A percentile compares a stretch with the other conserved stretches of the same genome.
These are phyloP conservation scores for Phialophora tarda DNA, from an alignment of 2,329 filamentous ascomycete genomes.

Conservation along the genomic window DNA sequence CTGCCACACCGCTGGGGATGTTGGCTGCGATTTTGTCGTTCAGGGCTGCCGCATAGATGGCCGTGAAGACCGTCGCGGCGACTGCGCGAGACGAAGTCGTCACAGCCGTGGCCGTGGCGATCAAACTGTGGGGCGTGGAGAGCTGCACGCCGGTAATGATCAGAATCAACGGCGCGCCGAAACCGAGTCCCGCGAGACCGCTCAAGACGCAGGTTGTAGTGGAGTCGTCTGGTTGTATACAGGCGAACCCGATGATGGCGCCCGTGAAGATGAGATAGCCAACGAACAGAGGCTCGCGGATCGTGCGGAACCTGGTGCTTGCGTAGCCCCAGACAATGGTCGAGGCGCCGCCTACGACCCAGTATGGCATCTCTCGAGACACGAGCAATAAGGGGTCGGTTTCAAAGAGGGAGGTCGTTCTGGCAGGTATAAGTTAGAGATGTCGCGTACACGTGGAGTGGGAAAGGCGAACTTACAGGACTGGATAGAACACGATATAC, in stretches of 20 bases:
- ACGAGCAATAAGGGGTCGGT: constrained; percentile 29
- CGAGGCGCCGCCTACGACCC: constrained; percentile 29
- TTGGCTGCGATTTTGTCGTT: constrained; percentile 26
- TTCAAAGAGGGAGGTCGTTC: constrained; percentile 30
- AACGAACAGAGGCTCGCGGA: constrained; percentile 32
- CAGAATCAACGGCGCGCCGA: constrained; percentile 34
- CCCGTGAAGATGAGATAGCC: constrained; percentile 35
- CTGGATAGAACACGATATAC: constrained; percentile 35
- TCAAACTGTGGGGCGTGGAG: constrained; percentile 33
- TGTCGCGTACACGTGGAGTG: background rate
- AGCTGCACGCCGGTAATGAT: constrained; percentile 36
- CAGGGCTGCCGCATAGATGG: constrained; percentile 33
- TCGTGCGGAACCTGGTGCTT: constrained; percentile 33
- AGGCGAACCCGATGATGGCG: constrained; percentile 30
- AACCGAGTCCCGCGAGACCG: constrained; percentile 32
- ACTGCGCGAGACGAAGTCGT: constrained; percentile 34
- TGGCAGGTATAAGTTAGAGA: background rate
- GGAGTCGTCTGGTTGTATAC: constrained; percentile 28
- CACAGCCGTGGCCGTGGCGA: constrained; percentile 36
- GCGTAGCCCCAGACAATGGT: constrained; percentile 30
- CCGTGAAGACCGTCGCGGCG: constrained; percentile 34
- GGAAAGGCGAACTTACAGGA: constrained; percentile 29
- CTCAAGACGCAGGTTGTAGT: constrained; percentile 19
- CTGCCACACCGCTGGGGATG: constrained; percentile 25
- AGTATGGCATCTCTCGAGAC: constrained; percentile 31